Evolutionary conservation across 176 grass and related monocot species (phyloP).

Genomic region (Panicum miliaceum): DNA sequence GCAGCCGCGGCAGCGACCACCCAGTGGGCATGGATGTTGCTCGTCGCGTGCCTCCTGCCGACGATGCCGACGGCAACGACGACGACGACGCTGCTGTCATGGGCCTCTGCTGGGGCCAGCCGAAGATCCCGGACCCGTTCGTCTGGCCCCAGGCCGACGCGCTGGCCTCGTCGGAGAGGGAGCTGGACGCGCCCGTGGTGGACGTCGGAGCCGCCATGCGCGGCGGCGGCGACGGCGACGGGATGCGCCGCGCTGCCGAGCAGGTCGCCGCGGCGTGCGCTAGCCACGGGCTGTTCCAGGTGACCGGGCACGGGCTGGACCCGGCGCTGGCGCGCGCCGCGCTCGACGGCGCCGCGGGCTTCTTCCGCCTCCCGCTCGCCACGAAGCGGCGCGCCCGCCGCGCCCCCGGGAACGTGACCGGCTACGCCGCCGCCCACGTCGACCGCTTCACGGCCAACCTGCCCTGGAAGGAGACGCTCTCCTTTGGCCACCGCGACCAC

Average conservation of each 20-base stretch:
- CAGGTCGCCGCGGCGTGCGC: conserved; percentile 52
- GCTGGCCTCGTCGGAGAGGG: conserved; percentile 18
- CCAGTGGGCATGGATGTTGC: conserved; percentile 2
- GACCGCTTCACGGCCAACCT: conserved; percentile 72
- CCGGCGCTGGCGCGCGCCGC: conserved; percentile 43
- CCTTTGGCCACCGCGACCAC: conserved; percentile 44
- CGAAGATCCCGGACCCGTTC: conserved; percentile 61
- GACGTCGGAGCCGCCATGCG: conserved; percentile 54
- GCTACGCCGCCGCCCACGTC: conserved; percentile 65
- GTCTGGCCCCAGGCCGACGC: conserved; percentile 60
- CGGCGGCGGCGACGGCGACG: conserved; percentile 11
- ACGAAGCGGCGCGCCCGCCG: conserved; percentile 52
- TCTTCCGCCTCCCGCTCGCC: conserved; percentile 63
- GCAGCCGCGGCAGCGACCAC: neutral
- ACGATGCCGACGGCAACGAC: neutral
- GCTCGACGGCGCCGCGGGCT: conserved; percentile 46
- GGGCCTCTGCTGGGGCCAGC: conserved; percentile 43
- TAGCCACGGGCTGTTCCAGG: conserved; percentile 76
- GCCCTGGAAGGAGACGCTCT: conserved; percentile 89
- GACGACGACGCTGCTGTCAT: neutral
- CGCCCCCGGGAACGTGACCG: conserved; percentile 48
- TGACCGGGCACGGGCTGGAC: conserved; percentile 66
- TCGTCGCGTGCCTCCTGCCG: neutral
- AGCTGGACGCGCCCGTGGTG: conserved; percentile 61
- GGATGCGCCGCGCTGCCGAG: conserved; percentile 26